phyloP scores from a whole-genome alignment of 208 protist genomes.

The Crithidia bombi region DNA sequence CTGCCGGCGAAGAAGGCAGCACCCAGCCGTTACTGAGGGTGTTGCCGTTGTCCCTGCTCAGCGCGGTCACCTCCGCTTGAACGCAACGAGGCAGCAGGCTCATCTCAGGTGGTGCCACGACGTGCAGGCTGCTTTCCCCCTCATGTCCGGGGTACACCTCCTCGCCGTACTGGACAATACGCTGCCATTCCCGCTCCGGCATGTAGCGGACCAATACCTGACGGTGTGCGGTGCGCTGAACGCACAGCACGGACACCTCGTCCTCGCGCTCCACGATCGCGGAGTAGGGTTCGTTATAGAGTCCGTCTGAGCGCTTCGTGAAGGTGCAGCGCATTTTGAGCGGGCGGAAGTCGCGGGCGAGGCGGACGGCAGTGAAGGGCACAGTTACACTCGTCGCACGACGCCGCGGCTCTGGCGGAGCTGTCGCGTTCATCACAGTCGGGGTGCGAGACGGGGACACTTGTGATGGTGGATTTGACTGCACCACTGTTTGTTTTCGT shows the following conservation, averaged over 20 bases:
- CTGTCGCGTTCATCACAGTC: not conserved
- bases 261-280: conserved; percentile 28
- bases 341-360: conserved; percentile 21
- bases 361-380: conserved; percentile 5
- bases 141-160: conserved; percentile 25
- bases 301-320: conserved; percentile 17
- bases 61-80: not conserved
- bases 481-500: too few species aligned
- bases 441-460: too few species aligned
- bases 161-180: conserved; percentile 29
- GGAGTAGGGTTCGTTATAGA: conserved; percentile 38
- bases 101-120: conserved; percentile 21
- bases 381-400: conserved; percentile 7
- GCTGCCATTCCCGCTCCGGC: conserved; percentile 37
- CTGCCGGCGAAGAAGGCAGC: too few species aligned
- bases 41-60: not conserved
- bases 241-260: conserved; percentile 29
- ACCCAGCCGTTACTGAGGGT: not conserved
- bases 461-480: too few species aligned
- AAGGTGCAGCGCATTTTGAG: conserved; percentile 18
- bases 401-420: not conserved
- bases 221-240: conserved; percentile 19
- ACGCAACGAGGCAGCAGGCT: conserved; percentile 13
- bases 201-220: conserved; percentile 38
- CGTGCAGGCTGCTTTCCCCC: conserved; percentile 33